Evolutionary conservation across 2,329 filamentous ascomycete genomes (phyloP), one percentile per base, ranked within the genome.

Genomic region (Eurotiales sp.): DNA sequence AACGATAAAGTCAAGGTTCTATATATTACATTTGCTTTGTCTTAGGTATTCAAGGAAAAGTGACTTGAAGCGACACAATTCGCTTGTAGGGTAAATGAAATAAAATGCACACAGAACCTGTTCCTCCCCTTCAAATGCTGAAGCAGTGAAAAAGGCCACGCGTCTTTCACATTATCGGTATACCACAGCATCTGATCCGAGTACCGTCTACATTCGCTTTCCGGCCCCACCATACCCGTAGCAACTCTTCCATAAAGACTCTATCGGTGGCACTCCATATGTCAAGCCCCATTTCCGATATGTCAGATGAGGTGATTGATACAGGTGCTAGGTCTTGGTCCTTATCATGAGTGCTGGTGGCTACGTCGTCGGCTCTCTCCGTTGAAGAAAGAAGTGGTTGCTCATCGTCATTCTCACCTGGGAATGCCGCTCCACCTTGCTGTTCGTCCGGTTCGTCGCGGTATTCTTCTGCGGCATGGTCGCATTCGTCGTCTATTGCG

Each of bases 241-340:
- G 66, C 27, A 77, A 58, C 52, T 76, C 71, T 53, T 72, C 66
- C 11, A 75, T 69, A 52, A 77, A 77, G 17, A 68, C 55, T 23
- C 72, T 67, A 55, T 77, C 75, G 3, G 72, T 65, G 14, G 66
- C 67, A 50, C 74, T 77, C 75, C 75, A 77, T 14, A 72, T 64
- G 55, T 77, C 75, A 14, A 77, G 67, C 3, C 75, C 74, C 74
- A 77, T 77, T 34, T 71, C 64, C 14, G 62, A 61, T 64, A 77
- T 73, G 55, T 77, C 74, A 17, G 73, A 70, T 17, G 68, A 64
- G 1, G 64, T 72, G 25, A 76, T 69, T 1, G 62, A 64, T 15
- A 75, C 61, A 3, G 63, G 57, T 19, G 62, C 55, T 3, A 25
- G 41, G 2, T 42, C 30, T 4, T 44, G 42, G 22, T 22, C 45